Base-by-base conservation (phyloP, 331 rosid genomes). In the Dryas integrifolia region DNA sequence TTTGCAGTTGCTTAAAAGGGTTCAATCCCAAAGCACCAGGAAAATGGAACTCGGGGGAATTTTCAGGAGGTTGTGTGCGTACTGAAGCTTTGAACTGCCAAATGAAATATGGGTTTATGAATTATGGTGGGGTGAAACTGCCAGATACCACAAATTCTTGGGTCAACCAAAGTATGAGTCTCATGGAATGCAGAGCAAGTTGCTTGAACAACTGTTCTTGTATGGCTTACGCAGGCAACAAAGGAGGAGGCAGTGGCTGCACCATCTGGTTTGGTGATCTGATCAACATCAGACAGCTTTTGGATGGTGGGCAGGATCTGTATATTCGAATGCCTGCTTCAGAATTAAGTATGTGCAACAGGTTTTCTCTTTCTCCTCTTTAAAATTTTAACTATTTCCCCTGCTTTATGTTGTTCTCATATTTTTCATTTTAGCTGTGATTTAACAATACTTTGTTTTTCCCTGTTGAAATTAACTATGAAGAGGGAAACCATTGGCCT, bases 241-340 rank as follows among this genome's bases (percentile, higher is more conserved):
- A 74, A 6, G 85, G 82, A 44, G 43, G 57, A 50, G 88, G 86
- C 8, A 86, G 76, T 80, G 92, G 89, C 21, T 91, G 97, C 61
- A 89, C 82, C 14, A 51, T 82, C 78, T 91, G 97, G 97, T 76
- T 83, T 81, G 88, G 87, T 26, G 79, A 82, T 44, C 77, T 91
- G 38, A 0, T 71, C 21, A 83, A 85, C 61, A 16, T 76, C 8
- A 80, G 72, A 75, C 63, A 70, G 46, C 9, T 58, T 56, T 44
- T 44, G 1, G 40, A 4, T 45, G 55, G 55, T 44, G 90, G 90
- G 0, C 72, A 81, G 55, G 72, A 79, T 66, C 26, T 85, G 7
- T 87, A 67, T 51, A 46, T 88, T 7, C 73, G 80, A 74, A 46
- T 77, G 73, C 66, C 82, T 48, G 78, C 86, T 73, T 81, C 81